These are phyloP conservation scores for Paxillus rubicundulus DNA, from an alignment of 768 basidiomycete species.

Conservation along the genomic window DNA sequence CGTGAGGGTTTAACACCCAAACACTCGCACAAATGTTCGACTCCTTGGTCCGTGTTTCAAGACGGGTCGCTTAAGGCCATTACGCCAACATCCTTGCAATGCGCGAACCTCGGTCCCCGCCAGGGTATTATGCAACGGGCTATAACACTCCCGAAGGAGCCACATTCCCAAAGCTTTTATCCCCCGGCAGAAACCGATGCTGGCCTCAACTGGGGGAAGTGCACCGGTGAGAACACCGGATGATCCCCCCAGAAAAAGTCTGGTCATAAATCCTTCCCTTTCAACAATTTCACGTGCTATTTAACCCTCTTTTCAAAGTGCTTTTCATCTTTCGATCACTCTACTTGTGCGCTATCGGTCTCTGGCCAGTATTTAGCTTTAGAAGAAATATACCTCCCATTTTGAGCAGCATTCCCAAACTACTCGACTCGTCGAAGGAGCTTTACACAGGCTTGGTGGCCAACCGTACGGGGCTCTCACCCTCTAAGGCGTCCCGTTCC, in stretches of 20 bases:
- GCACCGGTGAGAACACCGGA: constrained; percentile 50
- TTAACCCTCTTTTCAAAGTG: constrained; percentile 80
- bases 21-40: constrained; percentile 82
- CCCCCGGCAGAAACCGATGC: constrained; percentile 62
- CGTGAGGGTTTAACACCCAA: constrained; percentile 69
- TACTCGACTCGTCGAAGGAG: constrained; percentile 79
- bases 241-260: constrained; percentile 56
- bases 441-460: constrained; percentile 63
- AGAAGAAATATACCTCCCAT: constrained; percentile 82
- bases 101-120: constrained; percentile 31
- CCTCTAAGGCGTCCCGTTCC: constrained; percentile 79
- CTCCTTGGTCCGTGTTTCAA: constrained; percentile 87
- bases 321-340: constrained; percentile 83
- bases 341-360: constrained; percentile 84
- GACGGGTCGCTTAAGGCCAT: constrained; percentile 80
- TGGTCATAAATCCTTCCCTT: constrained; percentile 77
- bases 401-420: constrained; percentile 83
- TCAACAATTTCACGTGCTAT: constrained; percentile 81
- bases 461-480: constrained; percentile 70
- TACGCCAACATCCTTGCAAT: constrained; percentile 77
- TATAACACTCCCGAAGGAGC: constrained; percentile 14
- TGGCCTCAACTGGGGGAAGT: constrained; percentile 62
- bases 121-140: constrained; percentile 3
- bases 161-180: constrained; percentile 31
- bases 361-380: constrained; percentile 82